Conservation (phyloP, 2,329 filamentous ascomycete genomes). For the Tolypocladium paradoxum region DNA sequence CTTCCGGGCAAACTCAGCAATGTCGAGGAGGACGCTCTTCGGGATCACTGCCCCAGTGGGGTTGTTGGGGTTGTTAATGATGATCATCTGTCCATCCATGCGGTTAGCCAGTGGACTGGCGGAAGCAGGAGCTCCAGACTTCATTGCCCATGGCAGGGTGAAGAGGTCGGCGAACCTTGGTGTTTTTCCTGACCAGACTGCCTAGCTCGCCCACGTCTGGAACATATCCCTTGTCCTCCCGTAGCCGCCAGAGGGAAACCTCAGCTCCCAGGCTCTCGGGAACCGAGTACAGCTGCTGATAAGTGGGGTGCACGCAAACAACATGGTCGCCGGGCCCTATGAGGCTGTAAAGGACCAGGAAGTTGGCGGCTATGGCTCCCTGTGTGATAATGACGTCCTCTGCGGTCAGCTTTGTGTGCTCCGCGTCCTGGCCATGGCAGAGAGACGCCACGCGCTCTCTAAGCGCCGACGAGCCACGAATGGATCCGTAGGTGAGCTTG, state of each 20-base stretch:
- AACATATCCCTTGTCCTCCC: conserved; percentile 52
- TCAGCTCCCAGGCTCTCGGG: conserved; percentile 65
- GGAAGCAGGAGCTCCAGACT: too few species aligned
- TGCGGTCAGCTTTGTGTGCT: conserved; percentile 25
- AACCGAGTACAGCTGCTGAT: conserved; percentile 72
- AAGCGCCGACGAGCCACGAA: too few species aligned
- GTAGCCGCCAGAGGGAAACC: conserved; percentile 66
- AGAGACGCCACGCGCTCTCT: too few species aligned
- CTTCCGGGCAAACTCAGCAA: not conserved
- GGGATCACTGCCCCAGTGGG: too few species aligned
- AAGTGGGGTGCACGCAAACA: conserved; percentile 77
- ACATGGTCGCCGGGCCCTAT: conserved; percentile 69
- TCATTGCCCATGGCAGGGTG: too few species aligned
- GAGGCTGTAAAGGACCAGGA: conserved; percentile 64
- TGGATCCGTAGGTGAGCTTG: too few species aligned
- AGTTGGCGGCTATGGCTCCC: conserved; percentile 79
- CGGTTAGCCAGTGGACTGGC: too few species aligned
- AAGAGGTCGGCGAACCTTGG: too few species aligned
- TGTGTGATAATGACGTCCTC: conserved; percentile 67
- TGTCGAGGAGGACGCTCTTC: not conserved
- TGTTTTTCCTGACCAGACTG: conserved; percentile 32
- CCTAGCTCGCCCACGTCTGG: conserved; percentile 58
- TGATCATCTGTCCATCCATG: too few species aligned
- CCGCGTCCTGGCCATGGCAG: too few species aligned
- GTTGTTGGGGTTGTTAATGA: too few species aligned